These are phyloP conservation scores for Chenopodium berlandieri DNA, from an alignment of 148 eudicot genomes.

Conservation along the genomic window DNA sequence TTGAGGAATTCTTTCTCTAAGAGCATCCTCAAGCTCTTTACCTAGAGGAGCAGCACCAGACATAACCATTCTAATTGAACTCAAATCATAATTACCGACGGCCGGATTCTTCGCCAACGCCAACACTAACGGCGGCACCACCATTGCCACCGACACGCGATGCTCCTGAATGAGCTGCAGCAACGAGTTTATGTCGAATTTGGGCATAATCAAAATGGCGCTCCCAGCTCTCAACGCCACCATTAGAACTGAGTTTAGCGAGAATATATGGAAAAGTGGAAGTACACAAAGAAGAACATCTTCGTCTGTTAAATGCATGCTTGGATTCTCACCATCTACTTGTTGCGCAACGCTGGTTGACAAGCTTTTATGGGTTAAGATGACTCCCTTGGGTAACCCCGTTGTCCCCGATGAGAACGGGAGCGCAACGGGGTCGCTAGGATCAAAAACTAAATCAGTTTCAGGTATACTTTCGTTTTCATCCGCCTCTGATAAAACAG, in stretches of 20 bases:
- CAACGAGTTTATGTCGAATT: slow-evolving; percentile 56
- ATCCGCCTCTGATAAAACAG: slow-evolving; percentile 33
- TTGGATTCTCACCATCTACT: slow-evolving; percentile 88
- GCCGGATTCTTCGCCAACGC: slow-evolving; percentile 66
- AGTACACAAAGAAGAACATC: slow-evolving; percentile 76
- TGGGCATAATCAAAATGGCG: slow-evolving; percentile 62
- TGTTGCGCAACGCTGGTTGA: slow-evolving; percentile 85
- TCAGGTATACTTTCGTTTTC: slow-evolving; percentile 35
- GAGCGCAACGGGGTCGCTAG: slow-evolving; percentile 65
- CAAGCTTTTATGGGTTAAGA: slow-evolving; percentile 70
- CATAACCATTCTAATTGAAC: slow-evolving; percentile 62
- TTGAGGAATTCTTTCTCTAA: slow-evolving; percentile 54
- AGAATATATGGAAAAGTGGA: slow-evolving; percentile 79
- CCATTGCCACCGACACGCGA: slow-evolving; percentile 68
- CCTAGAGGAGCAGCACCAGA: slow-evolving; percentile 97
- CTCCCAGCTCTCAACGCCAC: slow-evolving; percentile 67
- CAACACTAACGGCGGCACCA: slow-evolving; percentile 87
- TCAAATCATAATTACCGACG: slow-evolving; percentile 59
- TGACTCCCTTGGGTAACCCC: slow-evolving; percentile 82
- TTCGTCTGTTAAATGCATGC: slow-evolving; percentile 47
- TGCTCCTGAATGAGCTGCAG: slow-evolving; percentile 52
- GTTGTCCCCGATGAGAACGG: slow-evolving; percentile 97
- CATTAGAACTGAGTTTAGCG: slow-evolving; percentile 64
- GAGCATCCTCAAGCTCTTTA: slow-evolving; percentile 86
- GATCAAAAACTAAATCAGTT: slow-evolving; percentile 26